Evolutionary conservation across 305 asterid species (phyloP), one percentile per base, ranked within the genome.

Genomic region (Solanum aculeatissimum): DNA sequence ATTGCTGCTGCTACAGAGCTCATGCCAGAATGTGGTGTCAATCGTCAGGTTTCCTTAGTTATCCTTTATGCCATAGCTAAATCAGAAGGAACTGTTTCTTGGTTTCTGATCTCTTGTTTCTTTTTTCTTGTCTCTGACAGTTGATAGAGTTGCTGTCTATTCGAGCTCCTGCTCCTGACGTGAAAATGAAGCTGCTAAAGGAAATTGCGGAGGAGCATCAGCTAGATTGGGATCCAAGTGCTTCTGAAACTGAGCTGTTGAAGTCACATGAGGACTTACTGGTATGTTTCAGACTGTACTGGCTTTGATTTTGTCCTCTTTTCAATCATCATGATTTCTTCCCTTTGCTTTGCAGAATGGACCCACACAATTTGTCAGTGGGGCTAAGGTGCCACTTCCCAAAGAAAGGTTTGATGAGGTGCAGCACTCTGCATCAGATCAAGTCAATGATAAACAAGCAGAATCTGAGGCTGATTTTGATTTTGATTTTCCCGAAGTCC

Each of bases 1-100:
- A 94, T 95, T 27, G 13, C 91, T 29, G 94, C 98, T 78, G 99
- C 99, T 82, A 92, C 97, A 7, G 99, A 95, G 92, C 98, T 97
- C 86, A 88, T 90, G 97, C 99, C 99, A 6, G 99, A 95, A 68
- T 95, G 97, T 87, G 98, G 99, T 74, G 99, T 97, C 86, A 97
- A 97, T 87, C 97, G 99, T 16, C 98, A 97, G 99, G 99, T 97
- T 66, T 71, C 51, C 72, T 43, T 80, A 45, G 54, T 19, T 53
- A 23, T 38, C 45, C 65, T 62, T 75, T 83, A 40, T 70, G 58
- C 78, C 54, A 18, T 16, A 54, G 12, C 45, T 65, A 83, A 29
- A 70, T 57, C 1, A 68, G 9, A 66, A n/a, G 62, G 21, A 63
- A 47, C 85, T 47, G 47, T 32, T 43, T 84, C 79, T 80, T 55